Conservation (phyloP, 805 yeast genomes). For the Blastobotrys americana region DNA sequence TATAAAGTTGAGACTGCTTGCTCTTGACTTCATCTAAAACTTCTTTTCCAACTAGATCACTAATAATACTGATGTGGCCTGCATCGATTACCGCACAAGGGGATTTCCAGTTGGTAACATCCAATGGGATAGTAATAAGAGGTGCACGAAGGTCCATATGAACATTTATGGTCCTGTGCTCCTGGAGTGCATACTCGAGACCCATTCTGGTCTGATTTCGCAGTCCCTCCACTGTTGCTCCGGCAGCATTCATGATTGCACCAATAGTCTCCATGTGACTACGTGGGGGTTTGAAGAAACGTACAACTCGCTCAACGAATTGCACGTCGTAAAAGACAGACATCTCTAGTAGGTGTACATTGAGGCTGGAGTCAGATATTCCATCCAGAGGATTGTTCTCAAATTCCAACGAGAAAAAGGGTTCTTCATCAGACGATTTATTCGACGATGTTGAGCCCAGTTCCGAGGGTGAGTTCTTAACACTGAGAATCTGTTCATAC, state of each 20-base stretch:
- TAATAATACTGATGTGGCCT: slow-evolving; percentile 80
- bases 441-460: slow-evolving; percentile 36
- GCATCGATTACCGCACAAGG: slow-evolving; percentile 93
- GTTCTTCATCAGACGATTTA: slow-evolving; percentile 30
- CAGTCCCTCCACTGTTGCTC: slow-evolving; percentile 85
- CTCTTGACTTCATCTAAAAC: slow-evolving; percentile 59
- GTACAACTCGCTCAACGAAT: slow-evolving; percentile 65
- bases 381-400: slow-evolving; percentile 83
- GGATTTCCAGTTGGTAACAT: slow-evolving; percentile 68
- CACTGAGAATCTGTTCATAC: slow-evolving; percentile 84
- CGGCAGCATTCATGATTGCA: slow-evolving; percentile 89
- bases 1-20: slow-evolving; percentile 47
- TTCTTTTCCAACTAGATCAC: slow-evolving; percentile 70
- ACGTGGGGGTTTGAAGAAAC: slow-evolving; percentile 81
- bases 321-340: slow-evolving; percentile 83
- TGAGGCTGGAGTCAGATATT: slow-evolving; percentile 70
- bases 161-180: slow-evolving; percentile 83
- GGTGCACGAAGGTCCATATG: slow-evolving; percentile 93
- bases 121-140: slow-evolving; percentile 74
- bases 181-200: slow-evolving; percentile 85
- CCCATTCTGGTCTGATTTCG: slow-evolving; percentile 88
- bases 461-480: slow-evolving; percentile 41
- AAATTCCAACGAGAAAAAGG: slow-evolving; percentile 74
- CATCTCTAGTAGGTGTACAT: slow-evolving; percentile 74
- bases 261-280: slow-evolving; percentile 82